Evolutionary conservation across 768 basidiomycete genomes (phyloP), one percentile per base, ranked within the genome.

Genomic region (Serpula lacrymans): DNA sequence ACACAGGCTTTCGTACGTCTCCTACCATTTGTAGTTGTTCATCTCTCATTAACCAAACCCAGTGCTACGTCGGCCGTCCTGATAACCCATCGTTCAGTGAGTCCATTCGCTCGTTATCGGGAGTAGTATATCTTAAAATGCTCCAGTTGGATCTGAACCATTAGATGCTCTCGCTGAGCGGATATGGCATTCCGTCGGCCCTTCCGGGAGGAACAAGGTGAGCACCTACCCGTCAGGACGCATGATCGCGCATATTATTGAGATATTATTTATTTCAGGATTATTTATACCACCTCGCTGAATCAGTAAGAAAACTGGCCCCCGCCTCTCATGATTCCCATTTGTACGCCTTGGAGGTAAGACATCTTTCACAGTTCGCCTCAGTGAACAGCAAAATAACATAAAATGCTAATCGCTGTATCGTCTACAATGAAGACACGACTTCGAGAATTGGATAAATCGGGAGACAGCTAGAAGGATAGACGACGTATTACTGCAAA

Each of bases 171-270:
- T 94, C 4, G 81, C 90, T 0, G 53, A 73, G 23, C 69, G 69
- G 3, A 95, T 98, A 36, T 84, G 81, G 75, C 60, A 63, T 18
- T 82, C 86, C 0, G 72, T 79, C 0, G 94, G 94, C 1, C 92
- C 93, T 0, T 96, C 93, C 0, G 94, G 94, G 1, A 76, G 68
- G 2, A 98, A 98, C 68, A 94, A 92, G 70, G 92, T 87, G 29
- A 20, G 8, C 20, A 11, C 14, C 12, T 9, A 18, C 7, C n/a
- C 14, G 13, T 13, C 18, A 12, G 12, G n/a, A 10, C 10, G 35
- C n/a, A 7, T 14, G 4, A 16, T 23, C 1, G 14, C 16, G 4
- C 21, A 14, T 34, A 13, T 18, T 5, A 23, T 20, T n/a, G 22
- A 37, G 6, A 33, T 12, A 12, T 13, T 16, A 20, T 18, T 11